phyloP scores from a whole-genome alignment of 2,329 filamentous ascomycete species.

The Whalleya microplaca region DNA sequence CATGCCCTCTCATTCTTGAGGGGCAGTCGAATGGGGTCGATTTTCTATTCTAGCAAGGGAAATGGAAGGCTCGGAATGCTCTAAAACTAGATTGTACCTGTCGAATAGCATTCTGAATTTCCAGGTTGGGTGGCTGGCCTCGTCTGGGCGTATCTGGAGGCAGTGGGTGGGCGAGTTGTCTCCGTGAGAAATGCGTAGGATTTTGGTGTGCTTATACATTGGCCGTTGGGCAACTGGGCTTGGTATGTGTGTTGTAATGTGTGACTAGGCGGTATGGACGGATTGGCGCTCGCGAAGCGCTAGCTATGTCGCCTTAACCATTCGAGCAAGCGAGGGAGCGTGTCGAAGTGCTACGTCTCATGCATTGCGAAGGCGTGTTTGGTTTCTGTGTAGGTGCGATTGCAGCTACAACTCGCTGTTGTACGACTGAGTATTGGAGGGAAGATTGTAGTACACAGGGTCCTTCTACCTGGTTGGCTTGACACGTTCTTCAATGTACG shows the following conservation, averaged over 20 bases:
- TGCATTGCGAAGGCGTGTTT: not conserved
- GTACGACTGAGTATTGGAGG: not conserved
- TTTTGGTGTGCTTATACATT: slow-evolving; percentile 1
- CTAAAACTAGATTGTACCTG: slow-evolving; percentile 45
- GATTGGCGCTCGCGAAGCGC: not conserved
- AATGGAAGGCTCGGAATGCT: slow-evolving; percentile 38
- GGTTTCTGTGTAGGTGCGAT: not conserved
- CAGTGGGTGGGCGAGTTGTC: slow-evolving; percentile 17
- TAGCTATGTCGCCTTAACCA: not conserved
- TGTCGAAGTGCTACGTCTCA: not conserved
- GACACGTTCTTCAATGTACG: not conserved
- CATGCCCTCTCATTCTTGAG: slow-evolving; percentile 15
- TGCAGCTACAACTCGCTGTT: not conserved
- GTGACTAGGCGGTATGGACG: slow-evolving; percentile 11
- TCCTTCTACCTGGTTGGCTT: not conserved
- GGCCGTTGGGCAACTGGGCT: slow-evolving; percentile 4
- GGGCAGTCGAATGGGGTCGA: slow-evolving; percentile 7
- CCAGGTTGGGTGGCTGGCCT: slow-evolving; percentile 36
- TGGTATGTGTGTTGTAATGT: slow-evolving; percentile 11
- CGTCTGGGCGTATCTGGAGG: slow-evolving; percentile 23
- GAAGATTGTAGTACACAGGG: not conserved
- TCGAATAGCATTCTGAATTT: slow-evolving; percentile 48
- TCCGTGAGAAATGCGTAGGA: slow-evolving; percentile 15
- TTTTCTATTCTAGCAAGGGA: slow-evolving; percentile 26
- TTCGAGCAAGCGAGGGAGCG: slow-evolving; percentile 2